These are phyloP conservation scores for Cystofilobasidium ferigula DNA, from an alignment of 768 basidiomycete species.

Conservation along the genomic window DNA sequence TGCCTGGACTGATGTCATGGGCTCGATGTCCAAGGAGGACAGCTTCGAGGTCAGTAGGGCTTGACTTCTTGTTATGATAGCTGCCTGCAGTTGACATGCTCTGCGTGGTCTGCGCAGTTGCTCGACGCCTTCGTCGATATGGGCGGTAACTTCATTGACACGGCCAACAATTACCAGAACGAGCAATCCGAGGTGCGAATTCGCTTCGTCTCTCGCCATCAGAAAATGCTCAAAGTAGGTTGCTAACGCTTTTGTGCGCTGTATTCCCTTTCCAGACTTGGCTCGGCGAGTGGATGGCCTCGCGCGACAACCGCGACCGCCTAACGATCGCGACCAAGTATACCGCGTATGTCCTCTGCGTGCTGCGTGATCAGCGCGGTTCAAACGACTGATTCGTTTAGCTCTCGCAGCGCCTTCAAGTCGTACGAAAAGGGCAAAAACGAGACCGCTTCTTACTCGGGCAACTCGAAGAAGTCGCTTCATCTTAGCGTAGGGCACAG, in stretches of 20 bases:
- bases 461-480: conserved; percentile 27
- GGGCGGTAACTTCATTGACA: conserved; percentile 23
- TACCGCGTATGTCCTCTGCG: conserved; percentile 6
- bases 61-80: neutral
- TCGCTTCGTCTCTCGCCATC: neutral
- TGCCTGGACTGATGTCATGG: conserved; percentile 14
- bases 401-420: neutral
- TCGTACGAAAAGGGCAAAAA: conserved; percentile 10
- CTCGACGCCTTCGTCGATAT: conserved; percentile 18
- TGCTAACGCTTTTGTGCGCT: neutral
- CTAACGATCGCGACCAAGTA: conserved; percentile 22
- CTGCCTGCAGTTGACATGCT: neutral
- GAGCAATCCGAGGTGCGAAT: conserved; percentile 24
- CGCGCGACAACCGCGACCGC: conserved; percentile 16
- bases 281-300: conserved; percentile 27
- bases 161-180: conserved; percentile 23
- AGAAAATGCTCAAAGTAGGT: too few relatives aligned
- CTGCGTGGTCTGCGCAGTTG: neutral
- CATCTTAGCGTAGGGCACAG: conserved; percentile 28
- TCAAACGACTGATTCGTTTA: too few relatives aligned
- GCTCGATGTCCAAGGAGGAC: conserved; percentile 17
- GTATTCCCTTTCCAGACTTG: neutral
- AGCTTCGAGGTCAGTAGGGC: conserved; percentile 1
- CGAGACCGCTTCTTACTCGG: conserved; percentile 13
- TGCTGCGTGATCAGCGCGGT: too few relatives aligned